A percentile compares a stretch with the other conserved stretches of the same genome.
phyloP scores from a whole-genome alignment of 1,284 basidiomycete species.

The Waitea zeae region DNA sequence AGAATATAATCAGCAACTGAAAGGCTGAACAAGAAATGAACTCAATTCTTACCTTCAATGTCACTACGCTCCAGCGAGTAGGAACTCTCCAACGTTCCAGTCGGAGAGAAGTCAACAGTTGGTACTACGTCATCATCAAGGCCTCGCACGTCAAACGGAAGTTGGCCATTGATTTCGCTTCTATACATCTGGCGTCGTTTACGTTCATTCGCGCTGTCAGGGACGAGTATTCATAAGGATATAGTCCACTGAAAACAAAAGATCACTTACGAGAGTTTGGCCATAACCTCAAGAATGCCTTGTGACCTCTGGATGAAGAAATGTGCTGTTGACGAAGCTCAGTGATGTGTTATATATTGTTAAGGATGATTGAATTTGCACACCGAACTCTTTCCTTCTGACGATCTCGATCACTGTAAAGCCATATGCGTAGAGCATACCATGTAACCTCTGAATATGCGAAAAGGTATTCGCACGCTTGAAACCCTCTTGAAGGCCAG shows the following conservation, averaged over 20 bases:
- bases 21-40: too few species aligned
- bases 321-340: slow-evolving; percentile 25
- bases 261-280: slow-evolving; percentile 51
- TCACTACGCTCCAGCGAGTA: slow-evolving; percentile 59
- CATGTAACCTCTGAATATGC: slow-evolving; percentile 79
- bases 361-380: too few species aligned
- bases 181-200: slow-evolving; percentile 66
- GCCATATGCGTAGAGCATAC: slow-evolving; percentile 86
- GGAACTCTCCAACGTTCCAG: too few species aligned
- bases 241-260: not conserved
- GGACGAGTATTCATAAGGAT: slow-evolving; percentile 1
- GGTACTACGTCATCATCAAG: slow-evolving; percentile 62
- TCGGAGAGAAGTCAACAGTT: slow-evolving; percentile 58
- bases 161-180: slow-evolving; percentile 59
- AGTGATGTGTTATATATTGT: not conserved
- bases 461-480: slow-evolving; percentile 71
- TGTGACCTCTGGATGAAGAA: slow-evolving; percentile 69
- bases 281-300: slow-evolving; percentile 72
- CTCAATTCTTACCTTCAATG: slow-evolving; percentile 60
- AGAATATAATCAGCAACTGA: too few species aligned
- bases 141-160: slow-evolving; percentile 62
- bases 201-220: slow-evolving; percentile 43
- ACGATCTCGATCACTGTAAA: slow-evolving; percentile 87
- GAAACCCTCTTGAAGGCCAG: slow-evolving; percentile 49
- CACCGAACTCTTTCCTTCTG: slow-evolving; percentile 75